These are phyloP conservation scores for Thymus quinquecostatus DNA, from an alignment of 257 asterid genomes.

Conservation along the genomic window DNA sequence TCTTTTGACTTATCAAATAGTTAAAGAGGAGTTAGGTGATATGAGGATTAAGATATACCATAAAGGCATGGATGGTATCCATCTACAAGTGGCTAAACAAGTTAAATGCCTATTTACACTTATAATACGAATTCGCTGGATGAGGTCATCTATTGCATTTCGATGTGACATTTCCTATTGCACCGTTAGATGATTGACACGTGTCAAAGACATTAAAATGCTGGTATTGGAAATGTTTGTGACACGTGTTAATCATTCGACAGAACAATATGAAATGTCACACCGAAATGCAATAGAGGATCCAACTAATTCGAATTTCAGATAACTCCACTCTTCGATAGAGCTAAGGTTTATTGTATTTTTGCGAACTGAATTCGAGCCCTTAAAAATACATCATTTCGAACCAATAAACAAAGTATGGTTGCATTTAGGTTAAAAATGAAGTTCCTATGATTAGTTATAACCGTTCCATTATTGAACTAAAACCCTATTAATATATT, in stretches of 20 bases:
- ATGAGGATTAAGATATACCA: not conserved
- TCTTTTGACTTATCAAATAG: constrained; percentile 37
- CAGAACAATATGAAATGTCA: not conserved
- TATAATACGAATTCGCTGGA: no score
- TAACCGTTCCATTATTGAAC: constrained; percentile 46
- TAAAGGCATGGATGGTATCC: not conserved
- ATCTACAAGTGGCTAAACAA: constrained; percentile 12
- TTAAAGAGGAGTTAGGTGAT: constrained; percentile 25
- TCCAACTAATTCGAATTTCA: not conserved
- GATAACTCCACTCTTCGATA: not conserved
- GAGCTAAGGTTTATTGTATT: not conserved
- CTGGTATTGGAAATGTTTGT: no score
- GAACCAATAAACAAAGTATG: not conserved
- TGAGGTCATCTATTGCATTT: no score
- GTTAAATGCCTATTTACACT: not conserved
- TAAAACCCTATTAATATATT: constrained; percentile 23
- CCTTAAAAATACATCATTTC: no score
- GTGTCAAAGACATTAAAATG: no score
- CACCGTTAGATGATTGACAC: no score
- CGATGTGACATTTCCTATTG: no score
- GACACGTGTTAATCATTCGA: no score
- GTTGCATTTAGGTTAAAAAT: constrained; percentile 1
- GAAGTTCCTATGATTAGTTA: constrained; percentile 27
- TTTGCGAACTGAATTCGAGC: no score
- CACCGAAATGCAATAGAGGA: not conserved